A percentile compares a stretch with the other conserved stretches of the same genome.
These are phyloP conservation scores for Gymnopus androsaceus DNA, from an alignment of 1,284 basidiomycete genomes.

Conservation along the genomic window DNA sequence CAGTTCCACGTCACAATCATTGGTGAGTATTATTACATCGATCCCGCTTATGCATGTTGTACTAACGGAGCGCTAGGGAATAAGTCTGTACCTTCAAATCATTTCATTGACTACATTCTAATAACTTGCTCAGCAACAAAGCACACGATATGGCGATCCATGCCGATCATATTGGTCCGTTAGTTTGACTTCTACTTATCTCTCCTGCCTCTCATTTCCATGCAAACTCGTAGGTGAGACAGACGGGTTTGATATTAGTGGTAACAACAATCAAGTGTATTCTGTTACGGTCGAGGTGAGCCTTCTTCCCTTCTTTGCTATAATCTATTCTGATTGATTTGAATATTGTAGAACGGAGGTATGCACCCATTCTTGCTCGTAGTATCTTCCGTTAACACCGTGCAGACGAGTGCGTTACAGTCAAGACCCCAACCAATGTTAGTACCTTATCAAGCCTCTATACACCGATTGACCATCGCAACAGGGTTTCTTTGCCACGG, in stretches of 20 bases:
- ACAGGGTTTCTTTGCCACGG: slow-evolving; percentile 22
- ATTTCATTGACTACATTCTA: neutral
- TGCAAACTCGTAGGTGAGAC: neutral
- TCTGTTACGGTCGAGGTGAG: slow-evolving; percentile 25
- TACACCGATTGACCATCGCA: neutral
- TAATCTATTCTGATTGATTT: neutral
- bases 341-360: slow-evolving; percentile 7
- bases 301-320: neutral
- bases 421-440: slow-evolving; percentile 26
- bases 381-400: neutral
- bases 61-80: slow-evolving; percentile 1
- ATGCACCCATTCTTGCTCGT: neutral
- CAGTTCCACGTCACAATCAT: slow-evolving; percentile 23
- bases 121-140: slow-evolving; percentile 12
- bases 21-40: neutral
- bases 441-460: neutral
- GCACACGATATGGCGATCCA: slow-evolving; percentile 18
- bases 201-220: neutral
- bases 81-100: neutral
- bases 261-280: slow-evolving; percentile 25
- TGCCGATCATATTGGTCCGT: slow-evolving; percentile 9
- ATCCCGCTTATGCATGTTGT: neutral
- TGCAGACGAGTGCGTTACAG: slow-evolving; percentile 22
- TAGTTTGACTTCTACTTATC: neutral
- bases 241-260: slow-evolving; percentile 14